Percentiles rank a stretch among this genome's conserved stretches.
These are phyloP conservation scores for Oropetium thomaeum DNA, from an alignment of 176 grass and related monocot genomes.

Conservation along the genomic window DNA sequence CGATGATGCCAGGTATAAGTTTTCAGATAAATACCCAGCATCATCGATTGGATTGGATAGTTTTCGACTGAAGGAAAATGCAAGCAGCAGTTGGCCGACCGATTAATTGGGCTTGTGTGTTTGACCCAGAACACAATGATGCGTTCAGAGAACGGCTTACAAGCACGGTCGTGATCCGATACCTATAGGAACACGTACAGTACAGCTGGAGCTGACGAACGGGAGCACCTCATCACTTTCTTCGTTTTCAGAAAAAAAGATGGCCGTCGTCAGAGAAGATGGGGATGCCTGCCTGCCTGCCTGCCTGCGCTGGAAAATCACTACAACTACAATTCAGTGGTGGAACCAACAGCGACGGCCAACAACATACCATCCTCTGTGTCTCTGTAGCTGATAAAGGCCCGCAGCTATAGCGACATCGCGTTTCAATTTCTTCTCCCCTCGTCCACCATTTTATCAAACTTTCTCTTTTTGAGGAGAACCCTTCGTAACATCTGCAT, in stretches of 20 bases:
- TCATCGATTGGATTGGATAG: neutral
- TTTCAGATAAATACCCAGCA: neutral
- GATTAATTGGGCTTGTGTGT: neutral
- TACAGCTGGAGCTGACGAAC: too few relatives aligned
- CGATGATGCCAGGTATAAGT: neutral
- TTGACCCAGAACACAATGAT: conserved; percentile 20
- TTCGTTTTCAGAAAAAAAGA: conserved; percentile 3
- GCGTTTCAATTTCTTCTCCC: too few relatives aligned
- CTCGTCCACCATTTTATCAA: too few relatives aligned
- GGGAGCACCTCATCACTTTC: neutral
- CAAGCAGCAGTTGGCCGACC: neutral
- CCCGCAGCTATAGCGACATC: neutral
- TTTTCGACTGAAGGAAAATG: neutral
- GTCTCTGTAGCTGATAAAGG: neutral
- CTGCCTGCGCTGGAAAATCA: conserved; percentile 23
- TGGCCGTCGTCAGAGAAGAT: neutral
- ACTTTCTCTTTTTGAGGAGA: too few relatives aligned
- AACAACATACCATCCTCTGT: neutral
- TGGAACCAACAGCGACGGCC: conserved; percentile 11
- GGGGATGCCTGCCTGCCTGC: neutral
- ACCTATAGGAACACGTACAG: neutral
- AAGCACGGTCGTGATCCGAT: conserved; percentile 3
- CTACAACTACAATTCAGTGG: neutral
- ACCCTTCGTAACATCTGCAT: too few relatives aligned
- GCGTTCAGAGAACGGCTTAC: neutral